Evolutionary conservation across 1,139 yeast genomes (phyloP), one percentile per base, ranked within the genome.

Genomic region (Yamadazyma diospyri): DNA sequence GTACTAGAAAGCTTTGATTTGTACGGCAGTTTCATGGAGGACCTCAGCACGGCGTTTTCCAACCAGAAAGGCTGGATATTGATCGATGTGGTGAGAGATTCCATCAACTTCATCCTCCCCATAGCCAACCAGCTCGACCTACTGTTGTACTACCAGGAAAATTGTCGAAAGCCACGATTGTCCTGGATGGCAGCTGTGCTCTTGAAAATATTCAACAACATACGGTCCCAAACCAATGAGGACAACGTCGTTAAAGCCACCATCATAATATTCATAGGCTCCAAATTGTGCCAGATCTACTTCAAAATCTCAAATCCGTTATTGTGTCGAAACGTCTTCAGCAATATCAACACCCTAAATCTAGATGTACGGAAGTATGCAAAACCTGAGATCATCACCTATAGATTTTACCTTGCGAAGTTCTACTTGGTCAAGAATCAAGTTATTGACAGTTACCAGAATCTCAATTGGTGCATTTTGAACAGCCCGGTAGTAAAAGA

Each of bases 241-340:
- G 59, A 69, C 4, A 62, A 62, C 33, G 54, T 51, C 32, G 59
- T 55, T 28, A 80, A 81, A 43, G 72, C 72, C 32, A 57, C 69
- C 10, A 62, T 81, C 17, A 62, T 83, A 22, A 49, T 82, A 24
- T 72, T 66, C 41, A 63, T 81, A 9, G 81, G 85, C 4, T 69
- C 69, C 16, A 62, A 68, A 33, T 57, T 84, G 27, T 83, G 92
- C 52, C 65, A 72, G 40, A 61, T 78, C 1, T 85, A 85, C 52
- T 81, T 80, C 53, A 63, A 60, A 34, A 67, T 82, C 24, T 74
- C 68, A 29, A 80, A 78, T 31, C 87, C 89, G 3, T 61, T 79
- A 35, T 62, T 82, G 9, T 83, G 94, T 52, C 76, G 83, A 20
- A 83, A 82, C 48, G 83, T 85, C 29, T 82, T 83, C 53, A 73